Conservation (phyloP, 306 rosid species). For the Herpetospermum pedunculosum region DNA sequence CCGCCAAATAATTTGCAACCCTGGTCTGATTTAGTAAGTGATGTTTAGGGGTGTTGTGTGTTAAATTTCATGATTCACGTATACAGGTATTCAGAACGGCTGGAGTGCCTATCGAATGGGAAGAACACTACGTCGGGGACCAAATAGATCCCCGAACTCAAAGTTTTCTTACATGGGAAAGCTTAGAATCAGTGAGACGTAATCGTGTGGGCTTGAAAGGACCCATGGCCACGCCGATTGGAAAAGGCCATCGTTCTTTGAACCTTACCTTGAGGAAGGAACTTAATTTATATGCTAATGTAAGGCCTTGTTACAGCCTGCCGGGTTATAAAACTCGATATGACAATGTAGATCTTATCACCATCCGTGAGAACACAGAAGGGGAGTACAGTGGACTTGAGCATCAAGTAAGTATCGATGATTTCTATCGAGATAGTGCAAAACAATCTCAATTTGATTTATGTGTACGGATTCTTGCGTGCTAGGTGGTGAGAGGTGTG, state of each 20-base stretch:
- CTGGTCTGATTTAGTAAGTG: too few relatives aligned
- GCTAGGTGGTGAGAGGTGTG: conserved; percentile 96
- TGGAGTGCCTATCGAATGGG: conserved; percentile 91
- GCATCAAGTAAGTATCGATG: conserved; percentile 60
- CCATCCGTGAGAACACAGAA: conserved; percentile 94
- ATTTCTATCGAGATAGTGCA: neutral
- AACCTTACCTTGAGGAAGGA: conserved; percentile 97
- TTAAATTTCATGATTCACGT: neutral
- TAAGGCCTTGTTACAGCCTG: conserved; percentile 90
- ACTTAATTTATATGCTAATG: conserved; percentile 91
- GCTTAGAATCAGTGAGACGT: conserved; percentile 74
- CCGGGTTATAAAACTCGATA: conserved; percentile 93
- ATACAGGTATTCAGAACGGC: conserved; percentile 60
- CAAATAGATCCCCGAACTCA: conserved; percentile 83
- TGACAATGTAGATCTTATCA: conserved; percentile 76
- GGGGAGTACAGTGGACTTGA: conserved; percentile 99
- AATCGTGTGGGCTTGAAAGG: conserved; percentile 95
- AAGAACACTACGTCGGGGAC: conserved; percentile 77
- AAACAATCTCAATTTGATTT: conserved; percentile 1
- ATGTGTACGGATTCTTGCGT: conserved; percentile 15
- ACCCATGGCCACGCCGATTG: conserved; percentile 99
- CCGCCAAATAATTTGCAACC: too few relatives aligned
- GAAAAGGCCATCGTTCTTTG: conserved; percentile 94
- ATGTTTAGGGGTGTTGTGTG: neutral
- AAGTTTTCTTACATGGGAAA: conserved; percentile 95